These are phyloP conservation scores for Kazachstania sp. DNA, from an alignment of 1,139 yeast genomes.

Conservation along the genomic window DNA sequence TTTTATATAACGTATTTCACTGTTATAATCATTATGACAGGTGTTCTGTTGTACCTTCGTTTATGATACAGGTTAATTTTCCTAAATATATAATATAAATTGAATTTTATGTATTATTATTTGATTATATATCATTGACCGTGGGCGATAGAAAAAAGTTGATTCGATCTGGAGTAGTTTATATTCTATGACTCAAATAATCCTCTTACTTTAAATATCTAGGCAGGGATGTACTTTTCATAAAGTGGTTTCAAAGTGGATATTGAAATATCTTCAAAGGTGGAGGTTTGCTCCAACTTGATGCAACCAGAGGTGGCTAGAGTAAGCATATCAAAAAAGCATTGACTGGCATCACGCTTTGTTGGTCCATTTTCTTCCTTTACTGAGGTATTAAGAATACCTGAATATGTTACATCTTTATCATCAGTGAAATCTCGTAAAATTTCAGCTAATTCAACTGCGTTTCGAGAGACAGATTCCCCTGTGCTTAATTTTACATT, in stretches of 20 bases:
- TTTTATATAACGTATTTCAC: too few species aligned
- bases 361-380: conserved; percentile 27
- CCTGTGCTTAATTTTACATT: conserved; percentile 14
- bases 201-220: neutral
- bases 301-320: conserved; percentile 74
- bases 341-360: conserved; percentile 57
- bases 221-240: conserved; percentile 33
- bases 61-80: too few species aligned
- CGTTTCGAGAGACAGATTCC: conserved; percentile 37
- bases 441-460: conserved; percentile 48
- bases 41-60: too few species aligned
- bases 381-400: neutral
- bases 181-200: too few species aligned
- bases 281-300: conserved; percentile 47
- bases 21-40: too few species aligned
- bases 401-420: neutral
- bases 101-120: too few species aligned
- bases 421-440: conserved; percentile 35
- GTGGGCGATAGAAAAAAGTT: too few species aligned
- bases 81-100: too few species aligned
- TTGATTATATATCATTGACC: too few species aligned
- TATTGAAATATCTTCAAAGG: conserved; percentile 55
- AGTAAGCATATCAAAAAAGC: conserved; percentile 75
- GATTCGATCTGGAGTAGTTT: too few species aligned
- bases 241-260: conserved; percentile 44